These are phyloP conservation scores for Aspergillus ustus DNA, from an alignment of 2,329 filamentous ascomycete genomes.

Conservation along the genomic window DNA sequence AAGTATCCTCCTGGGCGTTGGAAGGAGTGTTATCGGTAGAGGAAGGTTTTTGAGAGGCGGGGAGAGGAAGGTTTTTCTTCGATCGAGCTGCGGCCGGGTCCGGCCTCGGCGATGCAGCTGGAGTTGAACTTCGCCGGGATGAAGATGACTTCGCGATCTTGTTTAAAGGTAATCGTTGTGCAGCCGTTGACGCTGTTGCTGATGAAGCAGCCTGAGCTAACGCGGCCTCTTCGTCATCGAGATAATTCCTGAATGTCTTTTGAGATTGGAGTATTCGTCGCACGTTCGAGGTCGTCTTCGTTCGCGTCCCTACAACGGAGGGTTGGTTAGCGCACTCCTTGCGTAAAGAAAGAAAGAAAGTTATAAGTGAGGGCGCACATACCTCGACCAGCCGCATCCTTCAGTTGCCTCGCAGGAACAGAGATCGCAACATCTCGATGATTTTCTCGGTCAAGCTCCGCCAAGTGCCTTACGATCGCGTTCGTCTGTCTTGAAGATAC, in stretches of 20 bases:
- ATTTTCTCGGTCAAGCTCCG: slow-evolving; percentile 81
- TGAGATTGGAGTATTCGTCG: slow-evolving; percentile 54
- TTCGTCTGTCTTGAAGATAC: slow-evolving; percentile 80
- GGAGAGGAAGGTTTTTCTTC: slow-evolving; percentile 11
- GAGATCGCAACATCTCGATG: slow-evolving; percentile 73
- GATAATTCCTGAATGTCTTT: slow-evolving; percentile 55
- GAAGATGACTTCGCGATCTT: slow-evolving; percentile 30
- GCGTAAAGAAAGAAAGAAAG: not conserved
- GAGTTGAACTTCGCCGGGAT: slow-evolving; percentile 35
- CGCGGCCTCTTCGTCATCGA: slow-evolving; percentile 56
- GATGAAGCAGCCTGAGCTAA: slow-evolving; percentile 30
- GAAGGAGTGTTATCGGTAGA: slow-evolving; percentile 2
- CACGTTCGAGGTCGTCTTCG: slow-evolving; percentile 53
- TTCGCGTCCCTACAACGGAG: slow-evolving; percentile 35
- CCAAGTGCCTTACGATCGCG: slow-evolving; percentile 79
- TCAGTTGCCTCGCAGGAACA: slow-evolving; percentile 61
- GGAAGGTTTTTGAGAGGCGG: slow-evolving; percentile 1
- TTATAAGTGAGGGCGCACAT: slow-evolving; percentile 15
- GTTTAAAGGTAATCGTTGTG: slow-evolving; percentile 24
- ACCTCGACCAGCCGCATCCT: slow-evolving; percentile 49
- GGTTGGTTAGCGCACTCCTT: not conserved
- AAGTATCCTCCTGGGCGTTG: slow-evolving; percentile 22
- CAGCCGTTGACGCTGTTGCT: slow-evolving; percentile 13
- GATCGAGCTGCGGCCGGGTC: slow-evolving; percentile 13
- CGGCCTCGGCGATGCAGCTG: slow-evolving; percentile 25